A percentile compares a stretch with the other conserved stretches of the same genome.
These are phyloP conservation scores for Fragaria vesca DNA, from an alignment of 306 rosid species.

Conservation along the genomic window DNA sequence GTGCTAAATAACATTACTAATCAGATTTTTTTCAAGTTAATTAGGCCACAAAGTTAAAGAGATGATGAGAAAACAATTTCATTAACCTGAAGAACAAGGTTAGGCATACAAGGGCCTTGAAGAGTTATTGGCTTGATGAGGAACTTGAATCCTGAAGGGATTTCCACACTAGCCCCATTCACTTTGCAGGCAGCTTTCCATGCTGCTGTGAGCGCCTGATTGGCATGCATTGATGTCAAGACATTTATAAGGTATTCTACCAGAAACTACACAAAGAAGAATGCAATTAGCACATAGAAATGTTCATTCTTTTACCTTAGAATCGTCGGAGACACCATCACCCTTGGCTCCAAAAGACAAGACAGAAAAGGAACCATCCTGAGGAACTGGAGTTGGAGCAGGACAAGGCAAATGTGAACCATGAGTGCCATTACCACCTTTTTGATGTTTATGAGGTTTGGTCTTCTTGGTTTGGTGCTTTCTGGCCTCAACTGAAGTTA, in stretches of 20 bases:
- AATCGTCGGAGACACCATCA: slow-evolving; percentile 74
- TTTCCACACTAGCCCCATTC: slow-evolving; percentile 52
- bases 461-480: slow-evolving; percentile 46
- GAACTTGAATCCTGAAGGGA: slow-evolving; percentile 62
- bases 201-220: slow-evolving; percentile 75
- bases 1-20: slow-evolving; percentile 16
- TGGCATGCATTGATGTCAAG: slow-evolving; percentile 4
- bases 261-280: background rate
- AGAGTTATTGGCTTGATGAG: slow-evolving; percentile 66
- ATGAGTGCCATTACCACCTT: too few species aligned
- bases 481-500: slow-evolving; percentile 61
- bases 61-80: slow-evolving; percentile 8
- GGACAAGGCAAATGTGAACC: too few species aligned
- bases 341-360: slow-evolving; percentile 82
- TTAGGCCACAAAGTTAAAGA: background rate
- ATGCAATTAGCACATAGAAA: background rate
- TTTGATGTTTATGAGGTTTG: slow-evolving; percentile 39
- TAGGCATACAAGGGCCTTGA: slow-evolving; percentile 85
- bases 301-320: slow-evolving; percentile 42
- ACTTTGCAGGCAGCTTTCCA: slow-evolving; percentile 83
- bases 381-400: slow-evolving; percentile 32
- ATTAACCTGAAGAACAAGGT: slow-evolving; percentile 73
- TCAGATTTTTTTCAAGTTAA: background rate
- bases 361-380: slow-evolving; percentile 44
- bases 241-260: background rate